A percentile compares a stretch with the other conserved stretches of the same genome.
phyloP scores from a whole-genome alignment of 2,329 filamentous ascomycete genomes.

The Paramyrothecium sp. region DNA sequence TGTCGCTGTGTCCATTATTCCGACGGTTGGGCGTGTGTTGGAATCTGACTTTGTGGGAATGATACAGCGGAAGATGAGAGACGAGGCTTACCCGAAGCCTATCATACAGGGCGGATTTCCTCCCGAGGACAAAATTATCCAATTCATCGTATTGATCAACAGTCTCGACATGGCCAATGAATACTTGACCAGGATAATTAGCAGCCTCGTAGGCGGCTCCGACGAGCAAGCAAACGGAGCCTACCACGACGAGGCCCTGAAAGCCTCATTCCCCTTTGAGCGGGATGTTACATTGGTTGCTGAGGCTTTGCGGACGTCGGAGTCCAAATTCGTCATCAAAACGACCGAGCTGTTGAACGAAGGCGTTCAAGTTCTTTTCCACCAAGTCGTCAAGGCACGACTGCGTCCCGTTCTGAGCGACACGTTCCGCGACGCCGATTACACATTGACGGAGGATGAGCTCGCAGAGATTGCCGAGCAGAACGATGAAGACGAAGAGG shows the following conservation, averaged over 20 bases:
- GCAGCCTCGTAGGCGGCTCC: slow-evolving; percentile 55
- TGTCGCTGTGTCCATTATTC: slow-evolving; percentile 75
- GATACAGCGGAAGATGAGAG: slow-evolving; percentile 96
- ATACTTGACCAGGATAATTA: slow-evolving; percentile 85
- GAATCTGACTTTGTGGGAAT: slow-evolving; percentile 92
- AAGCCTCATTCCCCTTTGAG: slow-evolving; percentile 75
- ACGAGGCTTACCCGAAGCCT: slow-evolving; percentile 87
- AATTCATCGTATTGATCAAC: slow-evolving; percentile 92
- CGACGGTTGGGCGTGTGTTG: slow-evolving; percentile 76
- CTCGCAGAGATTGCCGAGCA: slow-evolving; percentile 53
- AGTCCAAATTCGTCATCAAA: slow-evolving; percentile 72
- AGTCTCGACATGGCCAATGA: slow-evolving; percentile 91
- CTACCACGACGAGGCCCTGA: slow-evolving; percentile 43
- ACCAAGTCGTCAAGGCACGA: slow-evolving; percentile 81
- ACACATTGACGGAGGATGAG: slow-evolving; percentile 66
- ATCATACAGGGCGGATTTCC: slow-evolving; percentile 77
- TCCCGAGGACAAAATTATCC: slow-evolving; percentile 82
- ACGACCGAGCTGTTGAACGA: slow-evolving; percentile 80
- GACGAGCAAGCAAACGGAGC: slow-evolving; percentile 33
- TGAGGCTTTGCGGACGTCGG: slow-evolving; percentile 66
- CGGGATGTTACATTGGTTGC: slow-evolving; percentile 71
- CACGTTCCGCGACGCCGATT: slow-evolving; percentile 89
- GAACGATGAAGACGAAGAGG: slow-evolving; percentile 52
- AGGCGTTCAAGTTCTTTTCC: slow-evolving; percentile 81
- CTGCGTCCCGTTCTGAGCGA: slow-evolving; percentile 83